Base-by-base conservation (phyloP, 495 filamentous ascomycete genomes). In the Aspergillus campestris region DNA sequence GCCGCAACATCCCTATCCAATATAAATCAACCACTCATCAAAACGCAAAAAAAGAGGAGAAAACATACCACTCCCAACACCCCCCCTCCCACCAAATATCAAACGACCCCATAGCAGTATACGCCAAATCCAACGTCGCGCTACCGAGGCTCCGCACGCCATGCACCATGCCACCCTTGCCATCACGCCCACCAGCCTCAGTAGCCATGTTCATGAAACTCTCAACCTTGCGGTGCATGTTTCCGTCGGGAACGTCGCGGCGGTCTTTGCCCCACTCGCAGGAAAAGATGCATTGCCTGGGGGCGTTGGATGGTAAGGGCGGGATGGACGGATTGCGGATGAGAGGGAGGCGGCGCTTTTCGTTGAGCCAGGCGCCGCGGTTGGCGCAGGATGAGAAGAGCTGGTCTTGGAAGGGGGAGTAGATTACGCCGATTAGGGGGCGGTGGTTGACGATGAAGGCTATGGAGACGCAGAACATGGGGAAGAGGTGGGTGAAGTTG, bases 251-350 rank as follows among this genome's bases (percentile, higher is more conserved):
- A 31, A 57, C 61, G 52, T 85, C 82, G 38, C 74, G 70, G 28
- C 82, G 69, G 48, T 85, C 82, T 56, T 86, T 86, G 2, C 82
- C 82, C 82, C 82, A 86, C 49, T 86, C 82, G 53, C 79, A 85
- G 3, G 74, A 70, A 56, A 86, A 81, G 15, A 83, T 66, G 47
- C 82, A 86, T n/a, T 79, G 73, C 3, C 68, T 69, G 2, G 82
- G 82, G 6, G 82, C 82, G 28, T 72, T 72, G n/a, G 55, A 49
- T 0, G 82, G 81, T 63, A 85, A 67, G 1, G 79, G 73, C 18
- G 79, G 75, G 44, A 79, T 64, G 27, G 57, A 51, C 0, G 79
- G 78, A 32, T 74, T 71, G 15, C 69, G 70, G 12, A 82, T 55
- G 10, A 84, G 67, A 0, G 81, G 81, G 5, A 84, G 69, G 1